Evolutionary conservation across 805 yeast genomes (phyloP).

Genomic region (Saccharomycopsis selenospora): DNA sequence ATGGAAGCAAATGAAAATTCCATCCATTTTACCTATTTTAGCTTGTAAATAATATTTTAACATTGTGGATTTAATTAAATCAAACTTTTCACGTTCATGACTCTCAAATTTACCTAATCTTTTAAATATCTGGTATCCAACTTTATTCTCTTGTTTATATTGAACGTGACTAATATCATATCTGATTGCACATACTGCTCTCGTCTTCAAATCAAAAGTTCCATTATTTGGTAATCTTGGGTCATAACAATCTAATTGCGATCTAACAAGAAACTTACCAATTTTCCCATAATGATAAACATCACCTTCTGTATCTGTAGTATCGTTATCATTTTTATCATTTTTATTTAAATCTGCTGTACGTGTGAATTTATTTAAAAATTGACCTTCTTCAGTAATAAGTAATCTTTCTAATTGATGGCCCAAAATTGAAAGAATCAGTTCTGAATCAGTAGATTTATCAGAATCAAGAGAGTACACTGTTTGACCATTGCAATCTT

Average conservation of each 20-base stretch:
- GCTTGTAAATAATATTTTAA: conserved; percentile 88
- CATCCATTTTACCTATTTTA: conserved; percentile 94
- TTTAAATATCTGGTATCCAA: conserved; percentile 60
- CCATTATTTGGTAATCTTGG: conserved; percentile 79
- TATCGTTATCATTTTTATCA: conserved; percentile 17
- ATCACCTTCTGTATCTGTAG: conserved; percentile 23
- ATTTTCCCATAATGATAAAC: conserved; percentile 69
- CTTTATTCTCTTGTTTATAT: conserved; percentile 31
- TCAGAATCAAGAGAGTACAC: conserved; percentile 66
- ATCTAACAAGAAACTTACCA: conserved; percentile 71
- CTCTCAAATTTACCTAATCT: conserved; percentile 65
- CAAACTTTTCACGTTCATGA: conserved; percentile 73
- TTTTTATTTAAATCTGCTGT: conserved; percentile 12
- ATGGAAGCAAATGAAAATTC: conserved; percentile 88
- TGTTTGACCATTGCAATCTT: conserved; percentile 24
- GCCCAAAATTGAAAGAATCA: conserved; percentile 67
- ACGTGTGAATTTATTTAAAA: conserved; percentile 32
- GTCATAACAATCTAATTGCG: conserved; percentile 85
- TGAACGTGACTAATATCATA: conserved; percentile 63
- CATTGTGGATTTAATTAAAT: conserved; percentile 66
- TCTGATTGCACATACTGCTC: conserved; percentile 85
- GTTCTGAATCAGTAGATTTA: conserved; percentile 57
- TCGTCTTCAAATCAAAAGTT: conserved; percentile 82
- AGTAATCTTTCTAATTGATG: conserved; percentile 70
- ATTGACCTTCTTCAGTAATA: conserved; percentile 51